A percentile compares a stretch with the other conserved stretches of the same genome.
Conservation (phyloP, 1,139 yeast species). For the Meyerozyma carpophila region DNA sequence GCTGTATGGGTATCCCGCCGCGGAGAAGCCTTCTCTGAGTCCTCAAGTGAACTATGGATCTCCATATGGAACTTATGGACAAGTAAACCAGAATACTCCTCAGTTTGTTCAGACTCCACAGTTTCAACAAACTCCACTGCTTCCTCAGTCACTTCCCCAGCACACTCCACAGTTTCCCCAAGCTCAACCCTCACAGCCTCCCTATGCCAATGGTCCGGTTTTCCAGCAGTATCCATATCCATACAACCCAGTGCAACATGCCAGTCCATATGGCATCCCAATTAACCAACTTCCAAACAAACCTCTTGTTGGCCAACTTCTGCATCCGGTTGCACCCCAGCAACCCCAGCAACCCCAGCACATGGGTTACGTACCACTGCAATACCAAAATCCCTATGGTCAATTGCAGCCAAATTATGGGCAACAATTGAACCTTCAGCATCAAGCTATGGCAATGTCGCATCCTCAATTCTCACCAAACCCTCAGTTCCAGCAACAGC, state of each 20-base stretch:
- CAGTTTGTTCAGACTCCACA: not conserved
- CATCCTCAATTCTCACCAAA: not conserved
- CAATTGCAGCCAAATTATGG: not conserved
- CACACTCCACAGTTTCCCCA: not conserved
- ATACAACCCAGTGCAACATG: not conserved
- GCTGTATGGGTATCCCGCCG: slow-evolving; percentile 13
- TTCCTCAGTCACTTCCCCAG: not conserved
- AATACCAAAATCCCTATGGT: not conserved
- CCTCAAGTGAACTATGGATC: not conserved
- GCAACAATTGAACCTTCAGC: slow-evolving; percentile 2
- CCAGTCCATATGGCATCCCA: not conserved
- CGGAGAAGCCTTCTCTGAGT: not conserved
- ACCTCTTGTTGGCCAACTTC: not conserved
- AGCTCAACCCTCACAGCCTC: slow-evolving; percentile 4
- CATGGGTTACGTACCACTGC: not conserved
- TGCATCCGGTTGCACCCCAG: not conserved
- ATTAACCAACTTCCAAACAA: not conserved
- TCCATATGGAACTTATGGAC: too few species aligned
- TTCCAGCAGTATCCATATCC: slow-evolving; percentile 1
- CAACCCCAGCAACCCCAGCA: not conserved
- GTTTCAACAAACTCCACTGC: not conserved
- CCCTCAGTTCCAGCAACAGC: slow-evolving; percentile 3
- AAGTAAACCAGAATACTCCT: not conserved
- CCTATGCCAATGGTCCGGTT: slow-evolving; percentile 4
- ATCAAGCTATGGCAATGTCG: not conserved